Base-by-base conservation (phyloP, 2,329 filamentous ascomycete genomes). In the Calonectria pauciramosa region DNA sequence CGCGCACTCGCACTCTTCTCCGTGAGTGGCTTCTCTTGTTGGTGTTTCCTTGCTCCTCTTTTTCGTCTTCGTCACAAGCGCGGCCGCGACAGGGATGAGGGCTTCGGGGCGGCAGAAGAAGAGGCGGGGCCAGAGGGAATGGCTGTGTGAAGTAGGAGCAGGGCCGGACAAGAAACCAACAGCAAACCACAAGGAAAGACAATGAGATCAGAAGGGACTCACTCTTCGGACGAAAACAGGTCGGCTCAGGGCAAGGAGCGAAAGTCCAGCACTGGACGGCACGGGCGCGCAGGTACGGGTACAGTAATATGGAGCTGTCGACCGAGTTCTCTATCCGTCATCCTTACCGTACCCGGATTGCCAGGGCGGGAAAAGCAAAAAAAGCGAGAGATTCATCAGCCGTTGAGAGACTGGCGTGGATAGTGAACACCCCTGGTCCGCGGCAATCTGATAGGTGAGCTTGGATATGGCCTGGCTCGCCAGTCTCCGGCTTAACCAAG, bases 241-340 rank as follows among this genome's bases (percentile, higher is more conserved):
- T 77, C 67, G 71, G 74, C 78, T 75, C 78, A 79, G 77, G 77
- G 71, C 72, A 54, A 59, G 63, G 44, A 28, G 38, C 23, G 59
- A 64, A 59, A 52, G 32, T 59, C n/a, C 16, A 36, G 32, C 32
- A 20, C 34, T 59, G 36, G 30, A 64, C 59, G 36, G 59, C 59
- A 64, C 59, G 34, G 67, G 67, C 38, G 59, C 59, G 23, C 59
- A 34, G 67, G 67, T 47, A 56, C 67, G 67, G 54, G 67, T 60
- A 64, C 59, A 67, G 54, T 71, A 66, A 63, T 79, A 79, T 79
- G 78, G 78, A 79, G 75, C 77, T 78, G 72, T 78, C 79, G 67
- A 71, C 75, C 75, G 66, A 76, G 60, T 44, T 75, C 70, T 78
- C 78, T 74, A 59, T 77, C 56, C 67, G 73, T 77, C 73, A 81